Base-by-base conservation (phyloP, 1,139 yeast genomes). In the Yarrowia galli region DNA sequence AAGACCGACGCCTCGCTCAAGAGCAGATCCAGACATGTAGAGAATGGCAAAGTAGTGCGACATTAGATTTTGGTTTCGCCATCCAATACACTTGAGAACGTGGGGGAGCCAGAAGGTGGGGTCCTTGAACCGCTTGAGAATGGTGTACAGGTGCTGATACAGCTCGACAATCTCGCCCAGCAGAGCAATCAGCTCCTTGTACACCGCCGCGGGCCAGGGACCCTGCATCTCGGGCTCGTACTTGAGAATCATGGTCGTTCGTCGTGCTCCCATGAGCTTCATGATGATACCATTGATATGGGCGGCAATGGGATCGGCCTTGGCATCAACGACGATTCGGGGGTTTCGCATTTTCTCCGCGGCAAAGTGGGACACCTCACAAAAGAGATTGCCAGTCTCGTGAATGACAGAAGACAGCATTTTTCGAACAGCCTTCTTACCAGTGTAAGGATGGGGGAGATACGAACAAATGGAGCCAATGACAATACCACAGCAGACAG, bases 361-460 rank as follows among this genome's bases (percentile, higher is more conserved):
- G 3, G 75, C 76, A 69, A 74, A 75, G 64, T 72, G 72, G 28
- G 74, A 73, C 49, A 75, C 68, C 46, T 73, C 74, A 40, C 75
- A 70, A 49, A 75, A 77, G 16, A 75, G 61, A 20, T 71, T 70
- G 18, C 77, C 79, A 16, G 73, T 71, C 35, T 70, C 73, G 23
- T 70, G 69, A 22, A 75, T 67, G 23, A 70, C 71, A 3, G 66
- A 43, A n/a, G 74, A 73, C 18, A 76, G 67, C n/a, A 69, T 71
- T 23, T 70, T 71, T 16, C 79, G 71, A n/a, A 75, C 72, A n/a
- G 73, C 72, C 35, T 69, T 71, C 61, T 73, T 72, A n/a, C 76
- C 76, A n/a, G 78, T 74, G 20, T 43, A 69, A 0, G 80, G 77
- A 46, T 71, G 69, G 3, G 81, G 81, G 23, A 79, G 68, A 13